Evolutionary conservation across 2,329 filamentous ascomycete genomes (phyloP).

Genomic region (Claviceps humidiphila): DNA sequence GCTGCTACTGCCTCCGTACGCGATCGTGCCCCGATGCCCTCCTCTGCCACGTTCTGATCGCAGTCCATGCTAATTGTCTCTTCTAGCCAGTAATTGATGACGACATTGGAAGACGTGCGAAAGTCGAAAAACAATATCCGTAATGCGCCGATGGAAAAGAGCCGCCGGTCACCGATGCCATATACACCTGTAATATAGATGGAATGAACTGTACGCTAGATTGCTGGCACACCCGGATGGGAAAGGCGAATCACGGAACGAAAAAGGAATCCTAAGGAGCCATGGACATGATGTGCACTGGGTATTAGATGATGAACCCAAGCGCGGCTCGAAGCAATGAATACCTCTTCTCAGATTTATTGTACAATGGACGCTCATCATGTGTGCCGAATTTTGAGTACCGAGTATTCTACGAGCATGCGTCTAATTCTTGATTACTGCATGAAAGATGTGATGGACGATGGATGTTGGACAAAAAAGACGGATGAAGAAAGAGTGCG

Average conservation of each 20-base stretch:
- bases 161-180: background rate
- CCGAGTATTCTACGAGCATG: background rate
- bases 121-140: background rate
- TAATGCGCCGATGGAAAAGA: background rate
- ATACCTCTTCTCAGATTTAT: background rate
- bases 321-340: background rate
- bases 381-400: background rate
- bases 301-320: background rate
- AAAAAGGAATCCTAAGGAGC: background rate
- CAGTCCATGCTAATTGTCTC: background rate
- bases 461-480: no score
- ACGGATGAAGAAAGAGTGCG: background rate
- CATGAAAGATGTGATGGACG: background rate
- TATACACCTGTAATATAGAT: conserved; percentile 16
- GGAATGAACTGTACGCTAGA: conserved; percentile 3
- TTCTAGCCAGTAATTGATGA: conserved; percentile 1
- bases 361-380: background rate
- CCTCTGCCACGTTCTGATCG: background rate
- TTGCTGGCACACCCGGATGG: background rate
- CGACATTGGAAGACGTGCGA: background rate
- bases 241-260: background rate
- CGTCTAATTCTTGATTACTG: background rate
- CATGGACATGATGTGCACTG: background rate
- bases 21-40: conserved; percentile 1
- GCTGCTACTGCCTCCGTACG: conserved; percentile 51